Evolutionary conservation across 2,329 filamentous ascomycete genomes (phyloP), one percentile per base, ranked within the genome.

Genomic region (Herpotrichia juniperi): DNA sequence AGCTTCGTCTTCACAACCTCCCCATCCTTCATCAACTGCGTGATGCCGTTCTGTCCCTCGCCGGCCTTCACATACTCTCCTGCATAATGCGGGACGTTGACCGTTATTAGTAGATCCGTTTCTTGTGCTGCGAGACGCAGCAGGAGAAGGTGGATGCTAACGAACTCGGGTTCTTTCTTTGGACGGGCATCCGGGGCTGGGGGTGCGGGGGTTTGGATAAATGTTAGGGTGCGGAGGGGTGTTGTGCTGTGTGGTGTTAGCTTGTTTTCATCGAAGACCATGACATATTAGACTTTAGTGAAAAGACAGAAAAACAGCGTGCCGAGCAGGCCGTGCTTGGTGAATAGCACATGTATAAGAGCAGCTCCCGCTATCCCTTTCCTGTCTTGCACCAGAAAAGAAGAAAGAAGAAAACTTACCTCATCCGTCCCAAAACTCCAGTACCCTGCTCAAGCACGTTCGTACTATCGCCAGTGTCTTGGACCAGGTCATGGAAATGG

Each of bases 21-120:
- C 24, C 72, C 77, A 21, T 63, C 82, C 46, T 87, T 87, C 64
- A 90, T 87, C 58, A 90, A 76, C 72, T 85, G 81, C 40, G 69
- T 71, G 66, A 85, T 81, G 3, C 40, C 39, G 11, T 87, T 75
- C 66, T 90, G 85, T 14, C 93, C 84, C 26, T 91, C 87, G 6
- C 87, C 86, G 8, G 88, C 87, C 72, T 87, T 84, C 63, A 87
- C 80, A 69, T 91, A 91, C 71, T 89, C 85, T 56, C 87, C 87
- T 62, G 84, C 81, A 61, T 91, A 87, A 68, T 94, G 88, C 24
- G 93, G 93, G 42, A 96, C 89, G 74, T 96, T 97, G 68, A 96
- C 85, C 34, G 90, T 90, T 56, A 96, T 85, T 42, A 96, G 78
- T 32, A 97, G 77, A 74, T 97, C 93, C 1, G 93, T 93, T 51